Conservation (phyloP, 768 basidiomycete species). For the Russula sp. region DNA sequence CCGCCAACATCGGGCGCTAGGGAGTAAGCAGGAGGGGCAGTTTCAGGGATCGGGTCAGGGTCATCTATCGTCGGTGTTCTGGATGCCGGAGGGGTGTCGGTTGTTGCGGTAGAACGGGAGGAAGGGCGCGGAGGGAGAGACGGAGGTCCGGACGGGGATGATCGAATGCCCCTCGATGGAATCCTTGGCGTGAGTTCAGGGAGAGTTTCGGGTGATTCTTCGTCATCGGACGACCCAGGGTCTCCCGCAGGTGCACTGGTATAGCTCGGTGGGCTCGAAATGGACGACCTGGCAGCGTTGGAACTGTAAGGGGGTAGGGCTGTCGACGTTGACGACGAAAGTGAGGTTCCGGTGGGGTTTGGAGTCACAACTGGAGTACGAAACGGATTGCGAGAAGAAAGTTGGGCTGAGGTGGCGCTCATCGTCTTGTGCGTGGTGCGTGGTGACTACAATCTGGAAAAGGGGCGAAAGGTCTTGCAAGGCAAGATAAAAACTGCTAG, state of each 20-base stretch:
- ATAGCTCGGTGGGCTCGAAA: slow-evolving; percentile 1
- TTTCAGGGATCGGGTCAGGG: slow-evolving; percentile 35
- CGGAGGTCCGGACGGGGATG: background rate
- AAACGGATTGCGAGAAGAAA: slow-evolving; percentile 13
- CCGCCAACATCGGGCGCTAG: slow-evolving; percentile 41
- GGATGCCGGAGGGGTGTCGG: background rate
- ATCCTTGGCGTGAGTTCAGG: slow-evolving; percentile 5
- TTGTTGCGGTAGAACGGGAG: background rate
- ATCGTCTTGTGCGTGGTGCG: background rate
- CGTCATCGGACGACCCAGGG: background rate
- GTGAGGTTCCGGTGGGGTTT: slow-evolving; percentile 7
- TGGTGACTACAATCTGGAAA: background rate
- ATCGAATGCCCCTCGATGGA: background rate
- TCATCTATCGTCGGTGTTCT: background rate
- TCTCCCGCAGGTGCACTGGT: background rate
- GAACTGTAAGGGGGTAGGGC: background rate
- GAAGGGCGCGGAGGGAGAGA: slow-evolving; percentile 2
- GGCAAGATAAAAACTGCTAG: background rate
- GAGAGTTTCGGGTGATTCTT: slow-evolving; percentile 1
- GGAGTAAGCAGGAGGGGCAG: slow-evolving; percentile 66
- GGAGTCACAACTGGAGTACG: slow-evolving; percentile 7
- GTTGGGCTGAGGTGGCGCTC: background rate
- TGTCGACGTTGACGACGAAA: background rate
- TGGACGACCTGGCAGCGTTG: background rate
- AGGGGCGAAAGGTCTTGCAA: background rate